Evolutionary conservation across 2,329 filamentous ascomycete species (phyloP).

Genomic region (Phaeomoniella chlamydospora): DNA sequence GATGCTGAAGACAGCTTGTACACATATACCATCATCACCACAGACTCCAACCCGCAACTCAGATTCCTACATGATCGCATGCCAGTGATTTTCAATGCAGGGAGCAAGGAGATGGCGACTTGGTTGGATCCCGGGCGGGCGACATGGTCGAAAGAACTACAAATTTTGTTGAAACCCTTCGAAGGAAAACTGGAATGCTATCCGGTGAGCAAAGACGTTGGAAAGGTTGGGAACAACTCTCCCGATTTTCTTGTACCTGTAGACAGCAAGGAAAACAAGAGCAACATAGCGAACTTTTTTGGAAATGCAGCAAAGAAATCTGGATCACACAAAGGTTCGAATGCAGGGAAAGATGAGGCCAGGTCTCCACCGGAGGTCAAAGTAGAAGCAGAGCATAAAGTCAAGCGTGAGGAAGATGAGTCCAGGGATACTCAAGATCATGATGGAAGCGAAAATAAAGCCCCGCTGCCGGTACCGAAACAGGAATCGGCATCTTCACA

Average conservation of each 20-base stretch:
- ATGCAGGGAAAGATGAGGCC: not conserved
- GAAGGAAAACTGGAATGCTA: constrained; percentile 70
- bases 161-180: constrained; percentile 66
- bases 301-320: constrained; percentile 37
- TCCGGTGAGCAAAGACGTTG: constrained; percentile 74
- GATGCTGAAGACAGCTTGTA: constrained; percentile 61
- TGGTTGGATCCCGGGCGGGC: constrained; percentile 65
- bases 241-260: constrained; percentile 70
- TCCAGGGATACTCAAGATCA: constrained; percentile 26
- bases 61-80: constrained; percentile 86
- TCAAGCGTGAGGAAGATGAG: constrained; percentile 24
- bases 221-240: constrained; percentile 87
- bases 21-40: constrained; percentile 91
- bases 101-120: constrained; percentile 50
- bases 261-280: constrained; percentile 75
- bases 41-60: constrained; percentile 67
- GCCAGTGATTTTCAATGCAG: constrained; percentile 79
- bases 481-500: constrained; percentile 10
- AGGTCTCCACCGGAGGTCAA: constrained; percentile 3
- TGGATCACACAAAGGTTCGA: too few relatives aligned
- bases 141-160: constrained; percentile 67
- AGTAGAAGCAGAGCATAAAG: constrained; percentile 15
- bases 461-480: constrained; percentile 28
- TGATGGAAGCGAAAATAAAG: constrained; percentile 35
- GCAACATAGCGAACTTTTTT: constrained; percentile 91